These are phyloP conservation scores for Trapa bicornis DNA, from an alignment of 345 rosid species.

Conservation along the genomic window DNA sequence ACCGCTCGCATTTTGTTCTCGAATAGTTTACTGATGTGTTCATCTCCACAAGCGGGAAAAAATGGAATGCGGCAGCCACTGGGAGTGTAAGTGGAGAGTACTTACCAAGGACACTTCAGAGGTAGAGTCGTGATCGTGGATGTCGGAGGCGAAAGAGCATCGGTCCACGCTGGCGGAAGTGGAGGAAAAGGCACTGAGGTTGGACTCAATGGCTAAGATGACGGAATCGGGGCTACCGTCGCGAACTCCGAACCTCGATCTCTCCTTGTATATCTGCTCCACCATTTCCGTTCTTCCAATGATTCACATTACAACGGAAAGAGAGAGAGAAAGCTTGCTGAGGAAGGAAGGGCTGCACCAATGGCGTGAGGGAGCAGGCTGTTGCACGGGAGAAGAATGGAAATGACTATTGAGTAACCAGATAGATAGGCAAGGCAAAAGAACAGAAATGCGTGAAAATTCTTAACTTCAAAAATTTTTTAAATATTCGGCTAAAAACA, in stretches of 20 bases:
- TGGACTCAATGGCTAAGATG: constrained; percentile 67
- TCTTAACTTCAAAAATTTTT: background rate
- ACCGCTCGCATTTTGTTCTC: background rate
- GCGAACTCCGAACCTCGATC: constrained; percentile 32
- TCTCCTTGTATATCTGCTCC: constrained; percentile 5
- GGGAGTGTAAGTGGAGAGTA: background rate
- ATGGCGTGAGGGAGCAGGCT: background rate
- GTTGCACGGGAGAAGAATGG: background rate
- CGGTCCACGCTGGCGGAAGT: constrained; percentile 86
- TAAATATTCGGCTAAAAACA: no score
- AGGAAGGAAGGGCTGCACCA: background rate
- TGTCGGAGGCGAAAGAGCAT: constrained; percentile 78
- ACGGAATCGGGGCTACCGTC: constrained; percentile 80
- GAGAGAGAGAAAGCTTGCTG: background rate
- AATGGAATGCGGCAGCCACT: background rate
- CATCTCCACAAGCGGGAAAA: background rate
- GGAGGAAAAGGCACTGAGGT: constrained; percentile 76
- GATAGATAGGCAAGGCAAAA: background rate
- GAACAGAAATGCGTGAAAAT: background rate
- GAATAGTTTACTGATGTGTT: background rate
- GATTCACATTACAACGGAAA: background rate
- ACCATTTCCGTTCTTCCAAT: background rate
- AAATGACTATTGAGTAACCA: no score
- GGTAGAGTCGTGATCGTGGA: constrained; percentile 55
- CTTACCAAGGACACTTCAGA: constrained; percentile 61